Evolutionary conservation across 2,329 filamentous ascomycete species (phyloP).

Genomic region (Magnaporthiopsis incrustans): DNA sequence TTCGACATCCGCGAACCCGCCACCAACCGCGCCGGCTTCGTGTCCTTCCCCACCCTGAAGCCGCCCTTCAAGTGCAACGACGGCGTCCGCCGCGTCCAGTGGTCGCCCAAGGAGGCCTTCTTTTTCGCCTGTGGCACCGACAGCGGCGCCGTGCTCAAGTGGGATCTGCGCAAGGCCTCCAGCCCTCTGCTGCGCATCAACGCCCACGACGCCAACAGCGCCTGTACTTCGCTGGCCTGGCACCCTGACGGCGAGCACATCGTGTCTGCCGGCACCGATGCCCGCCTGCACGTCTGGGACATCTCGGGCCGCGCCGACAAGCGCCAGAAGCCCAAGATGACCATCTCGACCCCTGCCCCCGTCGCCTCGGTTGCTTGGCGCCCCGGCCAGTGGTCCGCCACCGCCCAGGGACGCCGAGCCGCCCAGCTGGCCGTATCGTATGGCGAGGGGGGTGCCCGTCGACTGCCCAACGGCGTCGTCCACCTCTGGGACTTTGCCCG

Average conservation of each 20-base stretch:
- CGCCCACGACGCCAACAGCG: slow-evolving; percentile 45
- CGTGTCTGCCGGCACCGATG: slow-evolving; percentile 54
- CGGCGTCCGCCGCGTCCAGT: slow-evolving; percentile 53
- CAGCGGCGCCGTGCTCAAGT: slow-evolving; percentile 53
- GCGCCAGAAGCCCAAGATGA: slow-evolving; percentile 56
- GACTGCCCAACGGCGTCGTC: slow-evolving; percentile 48
- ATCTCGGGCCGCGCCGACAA: slow-evolving; percentile 51
- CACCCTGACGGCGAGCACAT: slow-evolving; percentile 61
- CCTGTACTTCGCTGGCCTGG: slow-evolving; percentile 55
- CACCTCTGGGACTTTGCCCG: slow-evolving; percentile 64
- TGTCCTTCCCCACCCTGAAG: slow-evolving; percentile 29
- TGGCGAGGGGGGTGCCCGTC: slow-evolving; percentile 45
- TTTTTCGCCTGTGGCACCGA: slow-evolving; percentile 59
- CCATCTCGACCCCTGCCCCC: slow-evolving; percentile 52
- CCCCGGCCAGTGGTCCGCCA: slow-evolving; percentile 57
- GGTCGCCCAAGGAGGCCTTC: slow-evolving; percentile 54
- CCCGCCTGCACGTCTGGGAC: slow-evolving; percentile 58
- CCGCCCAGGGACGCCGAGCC: slow-evolving; percentile 48
- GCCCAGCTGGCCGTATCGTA: slow-evolving; percentile 57
- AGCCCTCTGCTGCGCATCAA: slow-evolving; percentile 51
- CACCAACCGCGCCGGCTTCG: slow-evolving; percentile 38
- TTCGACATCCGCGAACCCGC: slow-evolving; percentile 48
- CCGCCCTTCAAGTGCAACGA: slow-evolving; percentile 44
- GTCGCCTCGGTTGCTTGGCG: slow-evolving; percentile 54
- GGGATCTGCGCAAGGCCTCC: slow-evolving; percentile 50